Base-by-base conservation (phyloP, 1,284 basidiomycete species). In the Ganoderma lingzhi region DNA sequence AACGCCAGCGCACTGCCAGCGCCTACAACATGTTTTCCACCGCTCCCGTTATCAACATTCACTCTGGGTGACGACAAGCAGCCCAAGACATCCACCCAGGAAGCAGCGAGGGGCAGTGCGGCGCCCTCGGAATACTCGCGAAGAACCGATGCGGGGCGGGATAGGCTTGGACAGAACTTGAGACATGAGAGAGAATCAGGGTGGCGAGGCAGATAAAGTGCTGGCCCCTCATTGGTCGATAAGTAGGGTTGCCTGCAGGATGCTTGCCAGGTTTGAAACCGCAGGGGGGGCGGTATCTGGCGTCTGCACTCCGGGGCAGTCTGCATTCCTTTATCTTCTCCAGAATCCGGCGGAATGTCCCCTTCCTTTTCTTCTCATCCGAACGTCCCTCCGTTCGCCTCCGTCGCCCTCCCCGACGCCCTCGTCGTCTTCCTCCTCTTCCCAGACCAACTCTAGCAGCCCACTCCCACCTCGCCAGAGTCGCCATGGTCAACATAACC, bases 401-500 rank as follows among this genome's bases (percentile, higher is more conserved):
- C 56, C 65, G 55, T 59, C 68, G 53, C 17, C 42, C 61, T 39
- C 51, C 70, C 56, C 71, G 73, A 65, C 68, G 65, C 48, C 53
- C 59, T 61, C 30, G 23, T 56, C 53, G 14, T 17, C 30, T 28
- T 6, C 14, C 30, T 56, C 23, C 14, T 56, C 23, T 5, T 41
- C 59, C 58, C 30, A 2, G 63, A 59, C 67, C 66, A 63, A 28
- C 70, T 67, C 71, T 15, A 62, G 48, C 67, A 63, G 63, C 62
- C 65, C 48, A 0, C 32, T 3, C 56, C 35, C 44, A 44, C 68
- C 42, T 23, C 59, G 59, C 59, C 59, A 15, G 61, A 62, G 65
- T 53, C 53, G 68, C 69, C 75, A 87, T 87, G 85, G 84, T 86
- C 78, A 87, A 87, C 79, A 78, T 86, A 76, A 85, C 86, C 62